Evolutionary conservation across 441 rosid genomes (phyloP).

Genomic region (Eutrema salsugineum): DNA sequence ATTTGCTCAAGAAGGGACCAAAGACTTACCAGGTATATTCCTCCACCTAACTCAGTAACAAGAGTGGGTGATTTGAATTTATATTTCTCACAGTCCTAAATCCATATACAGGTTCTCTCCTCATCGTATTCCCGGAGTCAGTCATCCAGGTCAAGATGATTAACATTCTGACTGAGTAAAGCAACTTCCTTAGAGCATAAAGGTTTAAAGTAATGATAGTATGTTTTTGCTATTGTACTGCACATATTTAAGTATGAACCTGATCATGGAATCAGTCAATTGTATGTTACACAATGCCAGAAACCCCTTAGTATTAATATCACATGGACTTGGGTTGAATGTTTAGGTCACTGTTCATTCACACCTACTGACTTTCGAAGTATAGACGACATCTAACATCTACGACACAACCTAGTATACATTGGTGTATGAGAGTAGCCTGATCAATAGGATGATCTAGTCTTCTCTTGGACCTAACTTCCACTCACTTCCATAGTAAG

Average conservation of each 20-base stretch:
- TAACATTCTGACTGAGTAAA: background rate
- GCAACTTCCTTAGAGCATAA: conserved; percentile 1
- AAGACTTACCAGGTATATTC: conserved; percentile 82
- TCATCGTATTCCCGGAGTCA: conserved; percentile 85
- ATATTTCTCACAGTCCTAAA: background rate
- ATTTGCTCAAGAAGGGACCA: conserved; percentile 90
- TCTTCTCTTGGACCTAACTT: conserved; percentile 42
- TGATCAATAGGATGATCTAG: conserved; percentile 22
- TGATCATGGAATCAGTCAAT: background rate
- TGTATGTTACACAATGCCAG: conserved; percentile 21
- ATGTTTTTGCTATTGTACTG: background rate
- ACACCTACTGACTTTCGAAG: conserved; percentile 14
- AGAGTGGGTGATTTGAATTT: background rate
- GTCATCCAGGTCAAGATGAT: conserved; percentile 43
- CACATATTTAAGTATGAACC: background rate
- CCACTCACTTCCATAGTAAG: conserved; percentile 89
- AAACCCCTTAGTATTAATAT: conserved; percentile 6
- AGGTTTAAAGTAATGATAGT: background rate
- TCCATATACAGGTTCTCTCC: conserved; percentile 66
- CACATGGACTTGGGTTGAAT: conserved; percentile 16
- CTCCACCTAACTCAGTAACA: conserved; percentile 1
- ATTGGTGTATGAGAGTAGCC: conserved; percentile 10
- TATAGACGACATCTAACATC: conserved; percentile 24
- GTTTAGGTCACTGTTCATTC: conserved; percentile 13
- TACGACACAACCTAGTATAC: conserved; percentile 22